Conservation (phyloP, 257 asterid species). For the Nicotiana obtusifolia region DNA sequence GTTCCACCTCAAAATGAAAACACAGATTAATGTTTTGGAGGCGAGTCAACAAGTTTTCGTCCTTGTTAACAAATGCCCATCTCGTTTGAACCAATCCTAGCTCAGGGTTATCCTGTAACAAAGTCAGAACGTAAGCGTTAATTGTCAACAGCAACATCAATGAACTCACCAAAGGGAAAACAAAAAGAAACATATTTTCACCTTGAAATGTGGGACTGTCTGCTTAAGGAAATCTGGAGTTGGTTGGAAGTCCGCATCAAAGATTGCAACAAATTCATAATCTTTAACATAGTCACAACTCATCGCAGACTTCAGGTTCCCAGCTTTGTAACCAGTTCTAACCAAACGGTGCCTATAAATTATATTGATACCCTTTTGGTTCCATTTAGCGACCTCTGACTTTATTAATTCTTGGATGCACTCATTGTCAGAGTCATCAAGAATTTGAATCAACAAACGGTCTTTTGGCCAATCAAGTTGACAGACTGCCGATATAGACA, state of each 20-base stretch:
- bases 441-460: slow-evolving; percentile 50
- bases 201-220: slow-evolving; percentile 73
- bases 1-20: slow-evolving; percentile 76
- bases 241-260: slow-evolving; percentile 76
- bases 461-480: slow-evolving; percentile 71
- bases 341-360: slow-evolving; percentile 50
- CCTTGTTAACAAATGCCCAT: slow-evolving; percentile 66
- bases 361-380: slow-evolving; percentile 51
- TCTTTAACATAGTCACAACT: slow-evolving; percentile 58
- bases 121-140: neutral
- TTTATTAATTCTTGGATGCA: slow-evolving; percentile 41
- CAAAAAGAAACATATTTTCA: neutral
- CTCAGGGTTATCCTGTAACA: slow-evolving; percentile 51
- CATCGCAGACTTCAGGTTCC: slow-evolving; percentile 73
- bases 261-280: slow-evolving; percentile 65
- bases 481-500: slow-evolving; percentile 60
- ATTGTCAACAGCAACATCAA: neutral
- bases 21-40: slow-evolving; percentile 58
- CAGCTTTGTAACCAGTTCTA: slow-evolving; percentile 73
- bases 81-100: slow-evolving; percentile 64
- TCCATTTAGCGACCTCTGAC: slow-evolving; percentile 52
- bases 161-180: neutral
- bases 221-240: slow-evolving; percentile 53
- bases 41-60: slow-evolving; percentile 65
- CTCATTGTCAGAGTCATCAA: slow-evolving; percentile 60